Percentiles rank a stretch among this genome's conserved stretches.
Conservation (phyloP, 2,329 filamentous ascomycete species). For the Ophiostoma populinum region DNA sequence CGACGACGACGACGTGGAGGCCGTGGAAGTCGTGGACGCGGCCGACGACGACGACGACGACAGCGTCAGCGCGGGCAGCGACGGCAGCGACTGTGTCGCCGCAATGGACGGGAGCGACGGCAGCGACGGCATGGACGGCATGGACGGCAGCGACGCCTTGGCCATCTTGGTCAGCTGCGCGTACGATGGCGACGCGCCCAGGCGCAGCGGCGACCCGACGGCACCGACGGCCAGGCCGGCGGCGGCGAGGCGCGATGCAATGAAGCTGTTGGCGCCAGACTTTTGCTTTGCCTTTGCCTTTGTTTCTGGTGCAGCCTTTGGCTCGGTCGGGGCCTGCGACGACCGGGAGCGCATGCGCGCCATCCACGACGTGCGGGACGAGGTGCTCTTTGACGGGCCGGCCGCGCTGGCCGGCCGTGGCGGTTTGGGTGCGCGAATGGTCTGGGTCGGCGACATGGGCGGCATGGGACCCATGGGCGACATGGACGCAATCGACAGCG, state of each 20-base stretch:
- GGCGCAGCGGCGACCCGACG: not conserved
- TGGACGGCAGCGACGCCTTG: not conserved
- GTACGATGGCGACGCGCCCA: not conserved
- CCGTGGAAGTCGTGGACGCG: too few species aligned
- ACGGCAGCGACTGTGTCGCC: too few species aligned
- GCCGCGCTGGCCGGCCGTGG: too few species aligned
- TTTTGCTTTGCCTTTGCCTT: not conserved
- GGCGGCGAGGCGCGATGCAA: not conserved
- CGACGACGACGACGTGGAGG: too few species aligned
- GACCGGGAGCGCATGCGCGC: not conserved
- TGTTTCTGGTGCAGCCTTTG: not conserved
- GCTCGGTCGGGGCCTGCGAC: not conserved
- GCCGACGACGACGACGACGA: too few species aligned
- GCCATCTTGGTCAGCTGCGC: not conserved
- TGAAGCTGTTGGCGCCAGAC: not conserved
- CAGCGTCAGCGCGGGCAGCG: too few species aligned
- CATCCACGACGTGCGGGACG: not conserved
- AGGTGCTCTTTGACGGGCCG: too few species aligned
- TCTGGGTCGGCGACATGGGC: not conserved
- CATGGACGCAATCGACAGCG: too few species aligned
- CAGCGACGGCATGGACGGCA: not conserved
- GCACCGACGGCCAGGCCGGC: constrained; percentile 5
- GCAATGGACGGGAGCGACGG: too few species aligned
- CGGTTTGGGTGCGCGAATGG: not conserved
- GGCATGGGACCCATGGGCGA: not conserved